phyloP scores from a whole-genome alignment of 169 alveolate species.

The Cryptosporidium andersoni region DNA sequence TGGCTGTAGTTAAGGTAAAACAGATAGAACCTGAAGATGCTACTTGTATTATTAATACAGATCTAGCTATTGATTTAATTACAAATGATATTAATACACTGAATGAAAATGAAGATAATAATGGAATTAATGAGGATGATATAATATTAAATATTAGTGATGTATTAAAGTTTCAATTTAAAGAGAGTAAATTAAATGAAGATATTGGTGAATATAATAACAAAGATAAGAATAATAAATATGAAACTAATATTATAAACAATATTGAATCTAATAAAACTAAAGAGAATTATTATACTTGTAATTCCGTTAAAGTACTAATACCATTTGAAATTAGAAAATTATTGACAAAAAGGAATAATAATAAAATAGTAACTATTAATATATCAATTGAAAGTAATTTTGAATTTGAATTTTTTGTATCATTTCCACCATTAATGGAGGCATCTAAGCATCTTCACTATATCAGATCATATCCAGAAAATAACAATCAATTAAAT shows the following conservation, averaged over 20 bases:
- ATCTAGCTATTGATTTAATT: constrained; percentile 11
- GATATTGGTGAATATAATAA: no score
- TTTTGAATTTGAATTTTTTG: constrained; percentile 39
- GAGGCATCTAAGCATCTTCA: constrained; percentile 47
- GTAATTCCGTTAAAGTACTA: not conserved
- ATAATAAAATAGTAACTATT: not conserved
- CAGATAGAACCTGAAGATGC: constrained; percentile 49
- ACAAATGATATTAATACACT: not conserved
- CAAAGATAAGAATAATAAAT: no score
- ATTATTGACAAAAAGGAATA: not conserved
- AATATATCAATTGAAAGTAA: not conserved
- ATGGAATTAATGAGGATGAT: not conserved
- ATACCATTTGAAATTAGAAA: constrained; percentile 24
- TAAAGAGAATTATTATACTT: not conserved
- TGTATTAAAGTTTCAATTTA: not conserved
- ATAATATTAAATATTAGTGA: not conserved
- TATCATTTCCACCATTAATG: constrained; percentile 65
- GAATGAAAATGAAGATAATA: not conserved
- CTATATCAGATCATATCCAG: constrained; percentile 45
- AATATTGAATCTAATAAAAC: not conserved
- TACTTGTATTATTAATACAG: constrained; percentile 42
- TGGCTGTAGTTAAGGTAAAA: constrained; percentile 24
- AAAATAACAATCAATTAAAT: constrained; percentile 11
- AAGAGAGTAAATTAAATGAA: no score
- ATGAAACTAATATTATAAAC: no score